Conservation (phyloP, 1,284 basidiomycete species). For the Malassezia japonica region DNA sequence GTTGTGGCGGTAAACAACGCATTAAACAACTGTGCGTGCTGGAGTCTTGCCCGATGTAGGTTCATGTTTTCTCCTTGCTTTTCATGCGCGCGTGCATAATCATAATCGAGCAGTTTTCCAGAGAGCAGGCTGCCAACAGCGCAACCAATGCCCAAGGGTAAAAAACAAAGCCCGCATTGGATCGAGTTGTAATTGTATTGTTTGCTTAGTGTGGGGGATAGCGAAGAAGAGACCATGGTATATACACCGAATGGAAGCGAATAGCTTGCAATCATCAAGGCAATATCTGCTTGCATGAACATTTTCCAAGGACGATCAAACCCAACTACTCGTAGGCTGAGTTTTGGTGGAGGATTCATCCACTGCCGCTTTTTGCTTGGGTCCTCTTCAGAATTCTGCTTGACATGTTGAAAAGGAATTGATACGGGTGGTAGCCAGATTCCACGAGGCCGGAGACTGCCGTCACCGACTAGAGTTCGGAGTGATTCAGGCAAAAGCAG, state of each 20-base stretch:
- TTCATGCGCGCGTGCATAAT: constrained; percentile 1
- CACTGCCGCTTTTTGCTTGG: background rate
- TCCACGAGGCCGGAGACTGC: constrained; percentile 19
- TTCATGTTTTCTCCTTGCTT: constrained; percentile 7
- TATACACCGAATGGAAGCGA: constrained; percentile 58
- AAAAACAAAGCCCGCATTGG: constrained; percentile 61
- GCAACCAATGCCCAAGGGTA: constrained; percentile 55
- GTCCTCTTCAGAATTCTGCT: background rate
- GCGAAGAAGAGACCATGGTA: constrained; percentile 59
- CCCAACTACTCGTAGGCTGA: constrained; percentile 21
- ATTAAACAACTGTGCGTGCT: background rate
- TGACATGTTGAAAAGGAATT: background rate
- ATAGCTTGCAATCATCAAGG: constrained; percentile 51
- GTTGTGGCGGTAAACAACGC: background rate
- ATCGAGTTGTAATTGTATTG: constrained; percentile 59
- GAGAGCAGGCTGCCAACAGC: constrained; percentile 12
- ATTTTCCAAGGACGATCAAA: constrained; percentile 27
- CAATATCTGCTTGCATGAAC: constrained; percentile 26
- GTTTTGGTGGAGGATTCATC: constrained; percentile 16
- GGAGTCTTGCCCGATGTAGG: constrained; percentile 6
- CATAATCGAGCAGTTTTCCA: constrained; percentile 17
- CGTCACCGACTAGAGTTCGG: constrained; percentile 49
- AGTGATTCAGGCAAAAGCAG: constrained; percentile 61
- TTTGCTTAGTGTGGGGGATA: constrained; percentile 58
- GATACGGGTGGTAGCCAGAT: constrained; percentile 15